Evolutionary conservation across 2,329 filamentous ascomycete genomes (phyloP), one percentile per base, ranked within the genome.

Genomic region (Hypoxylon rubiginosum): DNA sequence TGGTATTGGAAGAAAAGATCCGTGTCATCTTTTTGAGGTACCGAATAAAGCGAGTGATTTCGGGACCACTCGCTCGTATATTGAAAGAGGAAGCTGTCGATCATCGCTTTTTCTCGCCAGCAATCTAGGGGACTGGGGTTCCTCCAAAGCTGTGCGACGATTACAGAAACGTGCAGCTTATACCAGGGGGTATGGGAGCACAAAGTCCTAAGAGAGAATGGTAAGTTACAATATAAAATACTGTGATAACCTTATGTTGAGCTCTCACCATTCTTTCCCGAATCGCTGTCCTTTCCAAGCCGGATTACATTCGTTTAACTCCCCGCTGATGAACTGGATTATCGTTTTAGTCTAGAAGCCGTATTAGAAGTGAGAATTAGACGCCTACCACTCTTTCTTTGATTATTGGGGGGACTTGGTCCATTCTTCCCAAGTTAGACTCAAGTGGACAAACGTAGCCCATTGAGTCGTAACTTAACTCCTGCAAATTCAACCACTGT

Each of bases 1-100:
- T 46, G 43, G 43, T 46, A 46, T 46, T 46, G 43, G 43, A 24
- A 19, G n/a, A 46, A 11, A 9, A 46, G 9, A 19, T 46, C 43
- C 17, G 17, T n/a, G 4, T 11, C 43, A 4, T 32, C 30, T 32
- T 11, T 32, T 32, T 11, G 21, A 24, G 21, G 21, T 11, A 32
- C 5, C 30, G 30, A 32, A 7, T 3, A 8, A 32, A 8, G 8
- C 30, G 10, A 3, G 7, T 11, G 30, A 11, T 32, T 32, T 11
- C 10, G 30, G 30, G 8, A 11, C 30, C 30, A 32, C 8, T 32
- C 30, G 10, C 5, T 11, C 10, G 2, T 32, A 11, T 8, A 32
- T 32, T 11, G 7, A 7, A 11, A 32, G 30, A 32, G 30, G 30
- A 32, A 32, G 30, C 10, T 32, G 30, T 32, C 10, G 30, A 11